Evolutionary conservation across 495 filamentous ascomycete genomes (phyloP).

Genomic region (Xylaria cubensis): DNA sequence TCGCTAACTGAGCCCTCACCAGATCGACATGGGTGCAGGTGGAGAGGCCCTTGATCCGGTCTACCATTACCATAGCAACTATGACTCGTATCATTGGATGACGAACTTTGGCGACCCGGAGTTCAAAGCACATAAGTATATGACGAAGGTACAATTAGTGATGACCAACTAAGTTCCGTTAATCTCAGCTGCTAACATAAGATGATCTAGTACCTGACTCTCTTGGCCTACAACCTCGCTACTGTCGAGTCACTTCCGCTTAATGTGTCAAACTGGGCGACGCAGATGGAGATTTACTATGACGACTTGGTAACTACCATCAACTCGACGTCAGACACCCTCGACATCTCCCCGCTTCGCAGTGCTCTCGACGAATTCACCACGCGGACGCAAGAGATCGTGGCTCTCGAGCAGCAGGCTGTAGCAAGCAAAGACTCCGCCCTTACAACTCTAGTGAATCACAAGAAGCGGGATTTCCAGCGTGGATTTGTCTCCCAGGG

Average conservation of each 20-base stretch:
- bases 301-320: slow-evolving; percentile 58
- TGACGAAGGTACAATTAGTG: slow-evolving; percentile 57
- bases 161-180: background rate
- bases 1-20: background rate
- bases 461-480: slow-evolving; percentile 74
- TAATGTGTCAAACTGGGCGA: slow-evolving; percentile 72
- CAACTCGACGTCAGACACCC: slow-evolving; percentile 50
- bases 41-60: slow-evolving; percentile 52
- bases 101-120: slow-evolving; percentile 74
- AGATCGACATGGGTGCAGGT: slow-evolving; percentile 75
- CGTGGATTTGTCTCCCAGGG: slow-evolving; percentile 76
- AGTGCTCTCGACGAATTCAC: slow-evolving; percentile 56
- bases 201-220: slow-evolving; percentile 62
- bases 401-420: slow-evolving; percentile 63
- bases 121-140: slow-evolving; percentile 73
- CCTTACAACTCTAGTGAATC: slow-evolving; percentile 66
- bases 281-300: slow-evolving; percentile 64
- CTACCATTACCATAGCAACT: slow-evolving; percentile 83
- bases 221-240: slow-evolving; percentile 77
- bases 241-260: slow-evolving; percentile 78
- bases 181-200: slow-evolving; percentile 2
- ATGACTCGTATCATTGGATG: slow-evolving; percentile 88
- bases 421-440: slow-evolving; percentile 67
- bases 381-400: slow-evolving; percentile 61
- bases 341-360: slow-evolving; percentile 44